Percentiles rank a stretch among this genome's conserved stretches.
These are phyloP conservation scores for Cymbopogon citratus DNA, from an alignment of 176 grass and related monocot species.

Conservation along the genomic window DNA sequence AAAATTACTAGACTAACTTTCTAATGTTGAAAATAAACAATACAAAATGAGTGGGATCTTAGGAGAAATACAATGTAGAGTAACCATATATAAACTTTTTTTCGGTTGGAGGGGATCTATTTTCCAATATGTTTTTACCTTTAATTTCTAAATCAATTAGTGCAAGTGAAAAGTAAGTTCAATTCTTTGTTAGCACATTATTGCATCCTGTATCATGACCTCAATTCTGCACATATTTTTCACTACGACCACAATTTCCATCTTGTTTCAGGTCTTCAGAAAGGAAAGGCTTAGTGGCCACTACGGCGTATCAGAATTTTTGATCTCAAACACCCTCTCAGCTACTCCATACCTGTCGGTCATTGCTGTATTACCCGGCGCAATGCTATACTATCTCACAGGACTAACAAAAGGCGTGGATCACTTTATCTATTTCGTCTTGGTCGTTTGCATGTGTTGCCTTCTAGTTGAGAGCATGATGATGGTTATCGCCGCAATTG, in stretches of 20 bases:
- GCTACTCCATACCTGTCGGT: constrained; percentile 27
- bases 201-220: background rate
- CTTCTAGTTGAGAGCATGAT: constrained; percentile 36
- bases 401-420: constrained; percentile 22
- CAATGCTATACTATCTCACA: constrained; percentile 30
- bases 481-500: constrained; percentile 27
- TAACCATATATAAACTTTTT: too few species aligned
- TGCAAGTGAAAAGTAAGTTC: background rate
- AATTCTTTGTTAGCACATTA: background rate
- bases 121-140: background rate
- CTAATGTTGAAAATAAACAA: too few species aligned
- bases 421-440: constrained; percentile 26
- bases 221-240: background rate
- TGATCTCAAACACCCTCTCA: constrained; percentile 40
- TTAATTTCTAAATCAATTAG: background rate
- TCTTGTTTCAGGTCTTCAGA: constrained; percentile 1
- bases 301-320: constrained; percentile 37
- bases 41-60: too few species aligned
- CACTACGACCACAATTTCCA: background rate
- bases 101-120: background rate
- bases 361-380: background rate
- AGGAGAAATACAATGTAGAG: too few species aligned
- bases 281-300: constrained; percentile 45
- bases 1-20: too few species aligned
- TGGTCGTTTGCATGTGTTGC: constrained; percentile 10